Evolutionary conservation across 306 rosid species (phyloP).

Genomic region (Prunus kanzakura): DNA sequence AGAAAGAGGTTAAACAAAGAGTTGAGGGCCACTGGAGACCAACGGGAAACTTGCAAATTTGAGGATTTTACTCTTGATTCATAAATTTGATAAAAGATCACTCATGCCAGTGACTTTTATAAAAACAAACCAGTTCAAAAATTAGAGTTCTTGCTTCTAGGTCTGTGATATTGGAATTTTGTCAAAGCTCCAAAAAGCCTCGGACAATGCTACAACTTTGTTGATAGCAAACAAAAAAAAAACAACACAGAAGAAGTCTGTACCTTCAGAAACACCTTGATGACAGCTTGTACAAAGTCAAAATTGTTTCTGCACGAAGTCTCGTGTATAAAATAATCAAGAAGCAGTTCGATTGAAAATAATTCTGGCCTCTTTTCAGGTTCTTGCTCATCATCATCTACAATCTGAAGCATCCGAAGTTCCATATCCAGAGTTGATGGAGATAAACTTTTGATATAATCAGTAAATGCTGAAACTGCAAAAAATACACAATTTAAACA

Average conservation of each 20-base stretch:
- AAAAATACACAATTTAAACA: constrained; percentile 10
- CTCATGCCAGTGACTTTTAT: neutral
- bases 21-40: neutral
- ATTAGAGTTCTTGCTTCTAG: too few species aligned
- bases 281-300: constrained; percentile 89
- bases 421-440: constrained; percentile 88
- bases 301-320: constrained; percentile 73
- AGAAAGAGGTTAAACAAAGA: too few species aligned
- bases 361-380: constrained; percentile 62
- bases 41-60: neutral
- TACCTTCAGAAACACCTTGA: constrained; percentile 87
- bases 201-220: neutral
- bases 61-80: neutral
- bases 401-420: constrained; percentile 79
- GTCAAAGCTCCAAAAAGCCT: neutral
- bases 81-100: neutral
- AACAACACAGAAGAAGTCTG: neutral
- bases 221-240: neutral
- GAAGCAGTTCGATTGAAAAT: constrained; percentile 54
- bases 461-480: constrained; percentile 77
- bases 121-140: too few species aligned
- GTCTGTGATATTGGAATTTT: neutral
- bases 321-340: constrained; percentile 79
- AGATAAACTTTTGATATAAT: constrained; percentile 69
- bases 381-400: constrained; percentile 63